Evolutionary conservation across 2,329 filamentous ascomycete species (phyloP), one percentile per base, ranked within the genome.

Genomic region (Sarocladium oryzae): DNA sequence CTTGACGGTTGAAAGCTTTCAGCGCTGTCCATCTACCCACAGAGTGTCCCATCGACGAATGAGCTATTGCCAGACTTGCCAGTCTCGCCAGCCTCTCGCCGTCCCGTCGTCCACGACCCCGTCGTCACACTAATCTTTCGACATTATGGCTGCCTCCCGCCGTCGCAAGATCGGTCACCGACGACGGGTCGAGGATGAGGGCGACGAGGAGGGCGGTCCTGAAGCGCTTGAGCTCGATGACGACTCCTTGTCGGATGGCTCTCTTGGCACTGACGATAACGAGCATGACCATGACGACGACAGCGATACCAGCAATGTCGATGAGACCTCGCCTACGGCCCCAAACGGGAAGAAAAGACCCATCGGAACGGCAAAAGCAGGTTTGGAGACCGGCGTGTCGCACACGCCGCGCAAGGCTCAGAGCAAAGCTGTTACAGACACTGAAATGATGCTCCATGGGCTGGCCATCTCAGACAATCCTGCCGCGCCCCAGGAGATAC

Each of bases 101-200:
- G 16, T 20, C 40, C 37, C 37, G 35, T 35, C 50, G 23, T 33
- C 37, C 28, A 18, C 26, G 37, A 43, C 43, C 28, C 43, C 24
- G 43, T 48, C 43, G 43, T 32, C 43, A 48, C n/a, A 48, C 43
- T 48, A 48, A 48, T 48, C 43, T 48, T 48, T 48, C 43, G 43
- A 48, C 43, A 61, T 43, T 57, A 69, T 68, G 66, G 63, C 67
- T 63, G 67, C 65, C 54, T 66, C 77, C 62, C 78, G 80, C 63
- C 79, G 82, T 67, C 84, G 78, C 70, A 84, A 82, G 69, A 78
- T 86, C 66, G 81, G 82, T 64, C 81, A 81, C 59, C 80, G 84
- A 62, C 82, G 85, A 65, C 80, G 84, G 59, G 76, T 82, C 57
- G 82, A 84, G 66, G 84, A 88, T 61, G 84, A 88, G 64, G 84